Base-by-base conservation (phyloP, 176 grass and related monocot species). In the Dactylis glomerata region DNA sequence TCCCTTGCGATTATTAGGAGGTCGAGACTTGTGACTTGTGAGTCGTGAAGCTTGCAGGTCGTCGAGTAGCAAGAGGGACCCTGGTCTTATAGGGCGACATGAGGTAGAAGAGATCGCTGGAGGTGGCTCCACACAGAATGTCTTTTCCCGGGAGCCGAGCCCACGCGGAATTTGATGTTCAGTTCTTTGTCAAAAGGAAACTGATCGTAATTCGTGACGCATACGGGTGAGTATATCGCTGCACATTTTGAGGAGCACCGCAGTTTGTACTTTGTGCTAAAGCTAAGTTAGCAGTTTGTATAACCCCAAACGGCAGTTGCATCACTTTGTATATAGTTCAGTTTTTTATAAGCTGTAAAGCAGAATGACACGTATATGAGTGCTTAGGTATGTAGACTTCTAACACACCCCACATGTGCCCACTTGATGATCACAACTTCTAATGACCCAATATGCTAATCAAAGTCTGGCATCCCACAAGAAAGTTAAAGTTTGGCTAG, bases 41-140 rank as follows among this genome's bases (percentile, higher is more conserved):
- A 20, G 6, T 27, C 33, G 42, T 15, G 76, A 17, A 3, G 33
- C 19, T 30, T 44, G 34, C 58, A 31, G 41, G 41, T 78, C 40
- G 37, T 13, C 11, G 15, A 82, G 78, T 5, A 19, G 78, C 8
- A 19, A 54, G 78, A 47, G 54, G 51, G 67, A 30, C n/a, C 84
- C 68, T 45, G 77, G 19, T 74, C 68, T 81, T 86, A 86, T 86
- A 86, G 56, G 68, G 15, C 54, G 47, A 32, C n/a, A 56, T 22
- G 36, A 75, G 55, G 55, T 74, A 20, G 47, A 24, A 40, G 58
- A 45, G 37, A 23, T 76, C 44, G 42, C 30, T 19, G 20, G 34
- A 46, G 24, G 36, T 12, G 46, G 76, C 56, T 4, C 55, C 44
- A 28, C 19, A 7, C 2, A 0, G 46, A 23, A 19, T 19, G 10